Base-by-base conservation (phyloP, 2,329 filamentous ascomycete species). In the Cercospora sp. region DNA sequence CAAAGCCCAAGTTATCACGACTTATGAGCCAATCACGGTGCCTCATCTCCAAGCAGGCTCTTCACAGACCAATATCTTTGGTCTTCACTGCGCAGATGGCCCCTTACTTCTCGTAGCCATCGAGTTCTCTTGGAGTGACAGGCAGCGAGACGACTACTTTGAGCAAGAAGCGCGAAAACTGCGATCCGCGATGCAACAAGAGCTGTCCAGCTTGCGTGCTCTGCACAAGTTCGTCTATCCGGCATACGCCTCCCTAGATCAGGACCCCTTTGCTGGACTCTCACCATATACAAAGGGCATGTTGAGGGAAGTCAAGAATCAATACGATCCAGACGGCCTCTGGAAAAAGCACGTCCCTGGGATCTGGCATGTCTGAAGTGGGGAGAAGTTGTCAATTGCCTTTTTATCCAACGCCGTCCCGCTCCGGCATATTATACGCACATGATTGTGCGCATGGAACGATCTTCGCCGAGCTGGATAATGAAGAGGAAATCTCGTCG, bases 241-340 rank as follows among this genome's bases (percentile, higher is more conserved):
- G 16, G 79, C 78, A 63, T 80, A 80, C 70, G 79, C 78, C 6
- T 74, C 74, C 7, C 58, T 60, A 58, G 79, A 76, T 69, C 77
- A 80, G 66, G 70, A 79, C 48, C 77, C 76, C 8, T 75, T 79
- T n/a, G 63, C 62, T 3, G 71, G 71, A 12, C 63, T 33, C 65
- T 65, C 26, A 73, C 71, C 68, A 69, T 73, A 40, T 45, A 63
- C 33, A 71, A 73, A 26, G n/a, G 58, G 51, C 23, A 67, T 68
- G 58, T 61, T 80, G 72, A 72, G 69, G 66, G 68, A 63, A 3
- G 74, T 78, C 2, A 75, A 74, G 64, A 70, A 65, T 67, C 71
- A 70, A 62, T 79, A 80, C 67, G 78, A 81, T 69, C 75, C 76
- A 0, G 63, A 68, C 18, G 71, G 69, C 8, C 26, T 79, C 6